Conservation (phyloP, 1,139 yeast species). For the Zygosaccharomyces pseudobailii region DNA sequence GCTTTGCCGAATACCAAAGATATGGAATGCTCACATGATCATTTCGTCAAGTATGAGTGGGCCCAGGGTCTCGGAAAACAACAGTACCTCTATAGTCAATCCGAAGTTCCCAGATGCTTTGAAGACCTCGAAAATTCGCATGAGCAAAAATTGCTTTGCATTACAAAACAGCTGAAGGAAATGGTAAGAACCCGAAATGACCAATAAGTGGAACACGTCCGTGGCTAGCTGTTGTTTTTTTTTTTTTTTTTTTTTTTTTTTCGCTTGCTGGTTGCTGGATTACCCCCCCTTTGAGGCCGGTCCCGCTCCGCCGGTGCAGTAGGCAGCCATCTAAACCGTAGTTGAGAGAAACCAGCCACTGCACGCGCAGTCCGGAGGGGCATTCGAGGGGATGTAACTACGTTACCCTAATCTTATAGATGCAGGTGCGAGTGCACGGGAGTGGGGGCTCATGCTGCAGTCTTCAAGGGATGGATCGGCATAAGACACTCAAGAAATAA, state of each 20-base stretch:
- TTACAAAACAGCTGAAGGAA: neutral
- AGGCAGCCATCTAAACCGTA: neutral
- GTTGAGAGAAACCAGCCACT: neutral
- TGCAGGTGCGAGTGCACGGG: neutral
- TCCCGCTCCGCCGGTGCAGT: neutral
- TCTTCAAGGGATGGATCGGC: too few species aligned
- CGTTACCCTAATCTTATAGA: neutral
- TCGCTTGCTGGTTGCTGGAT: neutral
- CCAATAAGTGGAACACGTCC: neutral
- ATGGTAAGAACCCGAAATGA: neutral
- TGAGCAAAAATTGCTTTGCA: neutral
- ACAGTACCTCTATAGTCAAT: neutral
- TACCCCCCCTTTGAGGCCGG: neutral
- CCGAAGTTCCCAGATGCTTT: neutral
- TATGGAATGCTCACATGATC: neutral
- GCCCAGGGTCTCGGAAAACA: neutral
- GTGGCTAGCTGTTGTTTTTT: neutral
- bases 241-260: too few species aligned
- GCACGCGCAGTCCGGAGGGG: neutral
- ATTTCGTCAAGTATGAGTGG: neutral
- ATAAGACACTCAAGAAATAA: too few species aligned
- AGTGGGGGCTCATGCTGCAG: too few species aligned
- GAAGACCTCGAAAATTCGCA: slow-evolving; percentile 1
- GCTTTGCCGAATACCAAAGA: neutral
- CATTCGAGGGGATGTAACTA: neutral